These are phyloP conservation scores for Puya raimondii DNA, from an alignment of 176 grass and related monocot species.

Conservation along the genomic window DNA sequence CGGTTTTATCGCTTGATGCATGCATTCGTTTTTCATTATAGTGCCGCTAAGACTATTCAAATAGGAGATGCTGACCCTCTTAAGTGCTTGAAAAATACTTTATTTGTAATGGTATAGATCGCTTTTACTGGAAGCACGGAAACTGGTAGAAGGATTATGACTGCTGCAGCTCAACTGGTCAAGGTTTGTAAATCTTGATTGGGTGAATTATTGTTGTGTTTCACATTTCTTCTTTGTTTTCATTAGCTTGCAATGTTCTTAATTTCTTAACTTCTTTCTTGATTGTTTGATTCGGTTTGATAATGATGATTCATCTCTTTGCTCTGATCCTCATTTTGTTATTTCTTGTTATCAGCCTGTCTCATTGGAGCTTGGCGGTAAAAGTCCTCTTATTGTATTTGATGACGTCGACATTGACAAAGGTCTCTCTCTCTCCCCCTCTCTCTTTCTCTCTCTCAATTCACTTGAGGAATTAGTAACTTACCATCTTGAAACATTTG, in stretches of 20 bases:
- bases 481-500: too few relatives aligned
- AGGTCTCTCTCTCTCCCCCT: conserved; percentile 33
- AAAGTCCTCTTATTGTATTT: conserved; percentile 97
- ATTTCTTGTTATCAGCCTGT: conserved; percentile 63
- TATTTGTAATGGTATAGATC: conserved; percentile 47
- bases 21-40: not conserved
- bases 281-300: not conserved
- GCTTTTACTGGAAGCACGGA: conserved; percentile 89
- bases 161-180: conserved; percentile 62
- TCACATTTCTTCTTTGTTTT: conserved; percentile 2
- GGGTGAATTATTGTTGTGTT: not conserved
- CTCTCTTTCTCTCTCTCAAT: not conserved
- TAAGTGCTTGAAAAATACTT: not conserved
- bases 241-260: not conserved
- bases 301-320: not conserved
- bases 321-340: conserved; percentile 8
- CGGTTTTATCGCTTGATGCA: conserved; percentile 1
- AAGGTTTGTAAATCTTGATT: conserved; percentile 58
- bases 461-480: not conserved
- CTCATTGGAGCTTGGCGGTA: conserved; percentile 94
- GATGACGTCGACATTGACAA: conserved; percentile 97
- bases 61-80: not conserved
- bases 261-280: not conserved
- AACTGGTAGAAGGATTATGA: conserved; percentile 92
- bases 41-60: not conserved